These are phyloP conservation scores for Trichocomaceae sp. DNA, from an alignment of 2,329 filamentous ascomycete genomes.

Conservation along the genomic window DNA sequence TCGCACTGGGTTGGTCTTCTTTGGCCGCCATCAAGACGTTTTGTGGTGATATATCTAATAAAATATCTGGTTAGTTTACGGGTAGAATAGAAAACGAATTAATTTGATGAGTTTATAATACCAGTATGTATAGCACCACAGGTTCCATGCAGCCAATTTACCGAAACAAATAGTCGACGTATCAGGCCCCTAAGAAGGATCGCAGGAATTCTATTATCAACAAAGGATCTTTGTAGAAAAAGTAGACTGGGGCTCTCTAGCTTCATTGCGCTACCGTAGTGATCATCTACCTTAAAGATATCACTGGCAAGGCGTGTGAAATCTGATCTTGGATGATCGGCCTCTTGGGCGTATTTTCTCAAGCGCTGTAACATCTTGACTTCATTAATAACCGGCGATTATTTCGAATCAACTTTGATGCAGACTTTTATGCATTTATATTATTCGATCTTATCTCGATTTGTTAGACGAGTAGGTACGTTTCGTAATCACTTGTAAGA, in stretches of 20 bases:
- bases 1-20: constrained; percentile 34
- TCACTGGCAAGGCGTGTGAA: too few species aligned
- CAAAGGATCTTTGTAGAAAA: too few species aligned
- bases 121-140: constrained; percentile 44
- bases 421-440: not conserved
- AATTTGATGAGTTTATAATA: constrained; percentile 19
- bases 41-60: constrained; percentile 39
- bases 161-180: too few species aligned
- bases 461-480: constrained; percentile 5
- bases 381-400: constrained; percentile 20
- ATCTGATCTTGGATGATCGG: too few species aligned
- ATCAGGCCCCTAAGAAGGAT: too few species aligned
- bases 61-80: not conserved
- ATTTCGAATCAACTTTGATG: not conserved
- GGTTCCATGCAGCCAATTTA: constrained; percentile 43
- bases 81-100: not conserved
- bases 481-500: not conserved
- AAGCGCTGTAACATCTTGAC: constrained; percentile 34
- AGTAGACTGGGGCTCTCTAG: too few species aligned
- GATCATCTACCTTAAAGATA: too few species aligned
- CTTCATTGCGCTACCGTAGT: too few species aligned
- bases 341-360: constrained; percentile 28
- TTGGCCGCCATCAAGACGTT: constrained; percentile 42
- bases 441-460: not conserved
- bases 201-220: too few species aligned